A percentile compares a stretch with the other conserved stretches of the same genome.
phyloP scores from a whole-genome alignment of 2,329 filamentous ascomycete species.

The Aspergillus costaricaensis region DNA sequence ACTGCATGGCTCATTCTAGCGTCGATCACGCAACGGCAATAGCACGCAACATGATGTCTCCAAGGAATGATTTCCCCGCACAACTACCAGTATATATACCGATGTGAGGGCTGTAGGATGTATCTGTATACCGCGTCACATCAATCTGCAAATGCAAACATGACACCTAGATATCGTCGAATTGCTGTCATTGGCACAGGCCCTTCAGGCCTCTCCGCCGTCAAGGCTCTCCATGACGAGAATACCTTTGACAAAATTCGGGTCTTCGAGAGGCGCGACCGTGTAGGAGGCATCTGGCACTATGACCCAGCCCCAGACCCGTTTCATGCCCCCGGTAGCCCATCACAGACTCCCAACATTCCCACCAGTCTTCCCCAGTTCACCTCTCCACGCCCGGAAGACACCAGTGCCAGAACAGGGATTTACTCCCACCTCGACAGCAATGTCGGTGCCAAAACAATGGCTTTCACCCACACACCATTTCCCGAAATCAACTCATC shows the following conservation, averaged over 20 bases:
- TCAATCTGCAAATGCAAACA: neutral
- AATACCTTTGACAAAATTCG: constrained; percentile 34
- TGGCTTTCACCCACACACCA: constrained; percentile 32
- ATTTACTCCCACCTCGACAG: constrained; percentile 29
- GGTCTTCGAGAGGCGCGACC: constrained; percentile 35
- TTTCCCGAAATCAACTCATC: constrained; percentile 29
- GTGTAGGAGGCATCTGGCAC: constrained; percentile 36
- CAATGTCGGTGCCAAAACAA: constrained; percentile 31
- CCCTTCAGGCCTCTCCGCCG: constrained; percentile 4
- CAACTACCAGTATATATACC: neutral
- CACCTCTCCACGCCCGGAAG: constrained; percentile 18
- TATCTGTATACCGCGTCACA: no score
- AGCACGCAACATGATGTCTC: neutral
- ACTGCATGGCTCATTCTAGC: neutral
- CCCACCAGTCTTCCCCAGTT: constrained; percentile 24
- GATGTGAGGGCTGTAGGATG: neutral
- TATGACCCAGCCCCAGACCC: constrained; percentile 30
- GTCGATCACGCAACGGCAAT: neutral
- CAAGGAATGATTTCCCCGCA: neutral
- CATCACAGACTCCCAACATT: constrained; percentile 5
- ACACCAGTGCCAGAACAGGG: constrained; percentile 27
- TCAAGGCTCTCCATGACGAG: constrained; percentile 33
- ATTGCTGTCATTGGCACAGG: constrained; percentile 16
- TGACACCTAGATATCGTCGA: constrained; percentile 7
- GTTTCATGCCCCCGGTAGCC: constrained; percentile 19